Conservation (phyloP, 2,329 filamentous ascomycete genomes). For the Ceratocystis variospora region DNA sequence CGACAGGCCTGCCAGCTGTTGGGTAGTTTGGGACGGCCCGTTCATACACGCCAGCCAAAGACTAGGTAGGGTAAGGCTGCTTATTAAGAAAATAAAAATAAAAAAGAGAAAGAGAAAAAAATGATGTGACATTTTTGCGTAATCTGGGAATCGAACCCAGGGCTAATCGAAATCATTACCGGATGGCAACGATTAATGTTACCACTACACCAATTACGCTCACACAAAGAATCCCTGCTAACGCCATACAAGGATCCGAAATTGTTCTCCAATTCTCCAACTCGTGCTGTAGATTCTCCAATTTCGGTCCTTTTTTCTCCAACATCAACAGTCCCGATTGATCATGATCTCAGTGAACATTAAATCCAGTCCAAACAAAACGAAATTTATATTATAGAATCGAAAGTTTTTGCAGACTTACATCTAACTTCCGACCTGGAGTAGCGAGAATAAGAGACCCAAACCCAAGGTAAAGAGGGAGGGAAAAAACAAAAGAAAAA, state of each 20-base stretch:
- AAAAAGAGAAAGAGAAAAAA: not conserved
- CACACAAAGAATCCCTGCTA: not conserved
- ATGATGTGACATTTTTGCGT: not conserved
- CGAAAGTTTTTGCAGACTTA: too few relatives aligned
- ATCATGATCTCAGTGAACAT: too few relatives aligned
- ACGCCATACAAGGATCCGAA: not conserved
- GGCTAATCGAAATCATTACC: slow-evolving; percentile 12
- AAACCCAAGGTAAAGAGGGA: not conserved
- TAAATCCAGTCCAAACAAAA: not conserved
- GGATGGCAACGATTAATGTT: slow-evolving; percentile 12
- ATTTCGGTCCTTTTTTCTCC: too few relatives aligned
- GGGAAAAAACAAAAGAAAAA: not conserved
- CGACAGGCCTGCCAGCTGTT: not conserved
- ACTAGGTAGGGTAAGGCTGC: not conserved
- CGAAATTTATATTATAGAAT: not conserved
- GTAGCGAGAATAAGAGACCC: not conserved
- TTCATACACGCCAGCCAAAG: not conserved
- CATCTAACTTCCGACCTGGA: not conserved
- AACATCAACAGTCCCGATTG: too few relatives aligned
- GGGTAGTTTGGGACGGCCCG: not conserved
- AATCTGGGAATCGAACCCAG: slow-evolving; percentile 13
- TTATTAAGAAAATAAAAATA: not conserved
- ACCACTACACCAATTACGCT: slow-evolving; percentile 12
- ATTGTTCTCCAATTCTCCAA: not conserved
- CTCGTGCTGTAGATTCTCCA: not conserved